These are phyloP conservation scores for Marasmius fiardii DNA, from an alignment of 1,284 basidiomycete species.

Conservation along the genomic window DNA sequence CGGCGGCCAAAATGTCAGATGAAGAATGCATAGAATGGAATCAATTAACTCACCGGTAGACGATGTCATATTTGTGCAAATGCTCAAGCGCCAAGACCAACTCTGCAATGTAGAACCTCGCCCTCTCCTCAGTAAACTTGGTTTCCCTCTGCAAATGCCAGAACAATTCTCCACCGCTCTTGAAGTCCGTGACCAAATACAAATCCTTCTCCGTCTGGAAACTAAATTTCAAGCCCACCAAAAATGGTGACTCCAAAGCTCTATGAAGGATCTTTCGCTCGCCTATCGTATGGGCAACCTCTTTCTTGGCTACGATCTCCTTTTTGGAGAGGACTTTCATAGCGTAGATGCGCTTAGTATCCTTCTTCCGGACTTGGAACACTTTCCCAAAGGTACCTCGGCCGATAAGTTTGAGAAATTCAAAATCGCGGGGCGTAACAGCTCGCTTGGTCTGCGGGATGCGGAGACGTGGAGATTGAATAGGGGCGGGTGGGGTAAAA, in stretches of 20 bases:
- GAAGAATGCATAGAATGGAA: neutral
- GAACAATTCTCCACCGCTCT: conserved; percentile 97
- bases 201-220: conserved; percentile 97
- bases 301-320: conserved; percentile 99
- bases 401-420: conserved; percentile 98
- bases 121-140: conserved; percentile 88
- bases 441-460: conserved; percentile 68
- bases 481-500: neutral
- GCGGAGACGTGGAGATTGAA: conserved; percentile 14
- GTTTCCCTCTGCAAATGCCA: conserved; percentile 98
- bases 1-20: conserved; percentile 25
- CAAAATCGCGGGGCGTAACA: conserved; percentile 90
- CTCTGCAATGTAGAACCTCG: conserved; percentile 95
- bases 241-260: conserved; percentile 92
- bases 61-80: conserved; percentile 95
- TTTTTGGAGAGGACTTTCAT: conserved; percentile 99
- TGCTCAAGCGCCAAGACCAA: conserved; percentile 93
- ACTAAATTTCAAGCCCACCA: conserved; percentile 97
- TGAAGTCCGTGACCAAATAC: conserved; percentile 98
- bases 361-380: conserved; percentile 97
- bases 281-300: conserved; percentile 98
- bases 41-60: conserved; percentile 70
- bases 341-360: conserved; percentile 98
- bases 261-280: conserved; percentile 98
- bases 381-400: conserved; percentile 99